Evolutionary conservation across 108 stramenopile species (phyloP), one percentile per base, ranked within the genome.

Genomic region (Skeletonema menzelii): DNA sequence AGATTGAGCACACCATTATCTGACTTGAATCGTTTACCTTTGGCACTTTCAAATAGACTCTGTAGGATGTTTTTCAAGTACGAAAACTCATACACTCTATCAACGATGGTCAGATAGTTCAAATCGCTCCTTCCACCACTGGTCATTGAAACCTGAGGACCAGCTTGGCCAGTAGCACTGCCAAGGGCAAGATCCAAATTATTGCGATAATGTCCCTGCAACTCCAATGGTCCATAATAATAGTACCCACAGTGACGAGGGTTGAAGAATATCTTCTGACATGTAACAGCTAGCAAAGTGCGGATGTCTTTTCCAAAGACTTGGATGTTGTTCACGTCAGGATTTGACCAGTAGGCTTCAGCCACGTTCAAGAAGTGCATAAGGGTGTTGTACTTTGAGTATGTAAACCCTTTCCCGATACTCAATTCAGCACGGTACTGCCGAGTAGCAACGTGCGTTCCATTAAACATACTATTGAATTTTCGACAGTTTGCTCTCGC

Each of bases 311-410:
- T 85, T 15, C 84, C 84, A 56, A 85, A 85, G 14, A 85, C 38
- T 40, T 80, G 79, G 26, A 85, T 76, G 46, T 76, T 77, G 30
- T 75, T 85, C 20, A 85, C 74, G 57, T 85, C 84, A 11, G 84
- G 84, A 57, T 85, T 82, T 19, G 56, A 30, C 84, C 84, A 85
- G 44, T 85, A 85, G 27, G 59, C 38, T 40, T 67, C 69, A 15
- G 70, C 69, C 17, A 85, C 81, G 56, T 65, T 82, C 65, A 85
- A 65, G 40, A 85, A 85, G 56, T 85, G 84, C 80, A 85, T 80
- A 55, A 82, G 31, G n/a, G 81, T 85, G 31, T 85, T 85, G 73
- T 85, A 85, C 70, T 85, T 85, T 10, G 81, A 74, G 22, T 79
- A 85, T 0, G 84, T 82, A 59, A 67, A 77, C 2, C 84, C 84